Evolutionary conservation across 768 basidiomycete species (phyloP).

Genomic region (Phylloporus sp.): DNA sequence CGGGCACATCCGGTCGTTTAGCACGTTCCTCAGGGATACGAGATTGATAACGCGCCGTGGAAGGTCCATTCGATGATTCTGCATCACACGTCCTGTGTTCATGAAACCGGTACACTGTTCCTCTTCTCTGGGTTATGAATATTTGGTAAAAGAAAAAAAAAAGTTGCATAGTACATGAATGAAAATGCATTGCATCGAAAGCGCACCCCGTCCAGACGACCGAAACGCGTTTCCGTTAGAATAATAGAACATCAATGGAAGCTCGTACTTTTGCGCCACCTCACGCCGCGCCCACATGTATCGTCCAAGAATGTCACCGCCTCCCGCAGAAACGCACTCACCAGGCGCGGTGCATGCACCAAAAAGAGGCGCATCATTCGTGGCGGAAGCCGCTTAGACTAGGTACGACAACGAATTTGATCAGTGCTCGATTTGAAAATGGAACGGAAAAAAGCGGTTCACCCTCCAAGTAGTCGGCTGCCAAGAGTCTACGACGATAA

Average conservation of each 20-base stretch:
- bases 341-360: neutral
- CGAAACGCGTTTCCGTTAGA: slow-evolving; percentile 3
- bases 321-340: neutral
- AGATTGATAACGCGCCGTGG: neutral
- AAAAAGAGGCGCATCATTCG: neutral
- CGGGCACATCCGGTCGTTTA: too few species aligned
- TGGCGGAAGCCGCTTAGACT: slow-evolving; percentile 6
- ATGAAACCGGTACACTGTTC: too few species aligned
- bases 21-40: too few species aligned
- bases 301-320: slow-evolving; percentile 1
- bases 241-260: neutral
- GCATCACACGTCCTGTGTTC: too few species aligned
- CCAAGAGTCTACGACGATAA: slow-evolving; percentile 41
- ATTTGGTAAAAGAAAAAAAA: too few species aligned
- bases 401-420: slow-evolving; percentile 3
- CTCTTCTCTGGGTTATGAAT: too few species aligned
- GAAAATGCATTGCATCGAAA: neutral
- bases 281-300: neutral
- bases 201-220: neutral
- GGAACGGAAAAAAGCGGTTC: slow-evolving; percentile 10
- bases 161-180: slow-evolving; percentile 1
- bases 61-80: neutral
- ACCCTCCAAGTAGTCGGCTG: slow-evolving; percentile 67
- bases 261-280: slow-evolving; percentile 18
- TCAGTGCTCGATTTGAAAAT: slow-evolving; percentile 21